Conservation (phyloP, 2,329 filamentous ascomycete species). For the Fusarium verticillioides region DNA sequence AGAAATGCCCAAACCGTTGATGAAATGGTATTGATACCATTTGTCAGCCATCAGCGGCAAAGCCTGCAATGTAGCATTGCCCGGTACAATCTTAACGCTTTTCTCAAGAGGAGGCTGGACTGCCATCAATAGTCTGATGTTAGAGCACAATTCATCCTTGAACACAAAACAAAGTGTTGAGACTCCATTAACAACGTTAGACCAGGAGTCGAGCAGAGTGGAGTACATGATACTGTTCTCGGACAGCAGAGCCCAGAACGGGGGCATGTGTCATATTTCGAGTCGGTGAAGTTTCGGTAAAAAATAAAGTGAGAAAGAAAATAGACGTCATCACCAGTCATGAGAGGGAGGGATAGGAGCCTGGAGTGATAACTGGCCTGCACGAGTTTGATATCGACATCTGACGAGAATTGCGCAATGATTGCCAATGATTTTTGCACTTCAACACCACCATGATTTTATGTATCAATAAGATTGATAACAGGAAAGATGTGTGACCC, state of each 20-base stretch:
- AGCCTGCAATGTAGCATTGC: conserved; percentile 4
- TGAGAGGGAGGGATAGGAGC: conserved; percentile 7
- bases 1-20: conserved; percentile 39
- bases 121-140: not conserved
- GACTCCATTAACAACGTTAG: not conserved
- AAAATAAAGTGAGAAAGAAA: conserved; percentile 33
- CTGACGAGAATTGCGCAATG: conserved; percentile 1
- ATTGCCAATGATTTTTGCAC: not conserved
- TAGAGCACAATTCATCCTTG: not conserved
- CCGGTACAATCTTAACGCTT: conserved; percentile 3
- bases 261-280: conserved; percentile 30
- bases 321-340: conserved; percentile 31
- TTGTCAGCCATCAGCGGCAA: conserved; percentile 37
- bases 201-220: conserved; percentile 11
- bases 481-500: conserved; percentile 24
- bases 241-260: conserved; percentile 10
- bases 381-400: not conserved
- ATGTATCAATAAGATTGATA: conserved; percentile 41
- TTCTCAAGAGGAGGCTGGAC: not conserved
- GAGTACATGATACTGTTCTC: conserved; percentile 2
- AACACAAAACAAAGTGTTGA: not conserved
- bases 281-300: conserved; percentile 46
- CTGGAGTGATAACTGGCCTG: not conserved
- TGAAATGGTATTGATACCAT: conserved; percentile 28
- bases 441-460: not conserved